These are phyloP conservation scores for Artemisia annua DNA, from an alignment of 129 eudicot genomes.

Conservation along the genomic window DNA sequence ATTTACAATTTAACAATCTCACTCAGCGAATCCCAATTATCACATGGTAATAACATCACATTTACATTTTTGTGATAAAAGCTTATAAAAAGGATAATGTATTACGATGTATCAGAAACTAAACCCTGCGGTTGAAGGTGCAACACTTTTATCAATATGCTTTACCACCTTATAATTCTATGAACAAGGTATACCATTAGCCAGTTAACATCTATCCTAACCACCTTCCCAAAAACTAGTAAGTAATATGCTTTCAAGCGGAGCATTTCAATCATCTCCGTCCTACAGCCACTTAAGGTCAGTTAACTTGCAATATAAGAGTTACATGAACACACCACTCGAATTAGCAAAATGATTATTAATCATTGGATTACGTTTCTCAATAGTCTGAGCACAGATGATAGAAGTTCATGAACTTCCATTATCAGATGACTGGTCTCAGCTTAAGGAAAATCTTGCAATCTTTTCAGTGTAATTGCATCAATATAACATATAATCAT, in stretches of 20 bases:
- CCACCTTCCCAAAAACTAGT: no score
- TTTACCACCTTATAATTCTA: not conserved
- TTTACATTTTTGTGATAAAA: no score
- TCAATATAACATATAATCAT: no score
- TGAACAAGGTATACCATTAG: not conserved
- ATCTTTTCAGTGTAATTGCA: no score
- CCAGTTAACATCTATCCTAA: not conserved
- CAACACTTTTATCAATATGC: not conserved
- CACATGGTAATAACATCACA: not conserved
- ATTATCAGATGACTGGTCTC: no score
- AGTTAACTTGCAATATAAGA: not conserved
- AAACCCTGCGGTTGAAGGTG: not conserved
- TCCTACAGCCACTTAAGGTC: not conserved
- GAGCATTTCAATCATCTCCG: not conserved
- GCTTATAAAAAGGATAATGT: not conserved
- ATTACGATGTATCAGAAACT: not conserved
- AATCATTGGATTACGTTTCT: not conserved
- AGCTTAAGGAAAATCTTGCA: no score
- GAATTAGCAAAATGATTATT: not conserved
- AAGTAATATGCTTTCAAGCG: not conserved
- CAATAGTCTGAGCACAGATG: no score
- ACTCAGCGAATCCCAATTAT: not conserved
- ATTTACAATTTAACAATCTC: conserved; percentile 17
- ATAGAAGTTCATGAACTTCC: no score
- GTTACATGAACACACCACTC: not conserved